These are phyloP conservation scores for Mycena rebaudengoi DNA, from an alignment of 768 basidiomycete species.

Conservation along the genomic window DNA sequence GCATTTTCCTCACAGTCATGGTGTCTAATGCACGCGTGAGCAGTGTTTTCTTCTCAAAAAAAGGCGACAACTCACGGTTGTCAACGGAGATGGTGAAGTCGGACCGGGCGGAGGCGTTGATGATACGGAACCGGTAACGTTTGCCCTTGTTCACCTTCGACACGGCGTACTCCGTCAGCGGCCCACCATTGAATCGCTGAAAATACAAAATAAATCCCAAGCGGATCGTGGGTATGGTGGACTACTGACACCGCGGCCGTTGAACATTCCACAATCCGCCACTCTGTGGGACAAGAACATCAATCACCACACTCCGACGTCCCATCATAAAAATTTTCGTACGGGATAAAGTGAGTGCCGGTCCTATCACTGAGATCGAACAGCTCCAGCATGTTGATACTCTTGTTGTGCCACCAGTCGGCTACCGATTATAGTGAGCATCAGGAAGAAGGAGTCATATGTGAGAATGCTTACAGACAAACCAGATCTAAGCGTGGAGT, in stretches of 20 bases:
- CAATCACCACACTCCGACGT: too few species aligned
- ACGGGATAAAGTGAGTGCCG: slow-evolving; percentile 1
- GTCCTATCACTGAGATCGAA: slow-evolving; percentile 6
- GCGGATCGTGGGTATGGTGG: slow-evolving; percentile 5
- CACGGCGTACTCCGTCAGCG: slow-evolving; percentile 36
- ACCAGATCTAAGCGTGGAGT: slow-evolving; percentile 43
- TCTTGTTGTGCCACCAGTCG: slow-evolving; percentile 34
- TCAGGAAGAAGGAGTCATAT: not conserved
- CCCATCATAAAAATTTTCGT: not conserved
- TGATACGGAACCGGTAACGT: slow-evolving; percentile 52
- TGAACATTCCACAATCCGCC: not conserved
- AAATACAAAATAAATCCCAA: slow-evolving; percentile 48
- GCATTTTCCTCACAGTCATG: not conserved
- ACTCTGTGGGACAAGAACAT: too few species aligned
- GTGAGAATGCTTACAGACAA: slow-evolving; percentile 34
- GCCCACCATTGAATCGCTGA: slow-evolving; percentile 41
- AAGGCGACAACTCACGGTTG: slow-evolving; percentile 10
- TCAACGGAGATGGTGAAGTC: slow-evolving; percentile 42
- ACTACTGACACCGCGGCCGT: not conserved
- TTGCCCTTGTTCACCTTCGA: slow-evolving; percentile 37
- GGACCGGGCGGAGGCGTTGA: slow-evolving; percentile 44
- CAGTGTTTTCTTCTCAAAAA: not conserved
- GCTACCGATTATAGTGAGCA: slow-evolving; percentile 38
- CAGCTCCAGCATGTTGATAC: not conserved
- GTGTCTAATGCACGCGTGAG: not conserved